Evolutionary conservation across 306 rosid species (phyloP).

Genomic region (Gastrolobium villosum): DNA sequence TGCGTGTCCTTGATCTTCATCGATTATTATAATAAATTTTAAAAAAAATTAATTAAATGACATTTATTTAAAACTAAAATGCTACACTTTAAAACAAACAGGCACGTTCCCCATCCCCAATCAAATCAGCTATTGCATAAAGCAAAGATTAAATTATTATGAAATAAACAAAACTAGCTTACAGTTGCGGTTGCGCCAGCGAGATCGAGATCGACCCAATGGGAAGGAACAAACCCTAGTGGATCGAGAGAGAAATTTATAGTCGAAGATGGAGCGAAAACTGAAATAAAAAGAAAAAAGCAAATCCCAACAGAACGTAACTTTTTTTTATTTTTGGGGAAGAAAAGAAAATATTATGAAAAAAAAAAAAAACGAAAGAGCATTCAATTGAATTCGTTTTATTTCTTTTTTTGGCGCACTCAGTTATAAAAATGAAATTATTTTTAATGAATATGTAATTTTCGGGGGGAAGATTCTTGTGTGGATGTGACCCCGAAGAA

Average conservation of each 20-base stretch:
- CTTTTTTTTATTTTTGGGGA: slow-evolving; percentile 6
- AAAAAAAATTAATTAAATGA: not conserved
- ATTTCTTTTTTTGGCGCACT: not conserved
- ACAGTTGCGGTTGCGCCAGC: slow-evolving; percentile 54
- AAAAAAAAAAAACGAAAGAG: not conserved
- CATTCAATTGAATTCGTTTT: not conserved
- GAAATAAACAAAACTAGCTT: slow-evolving; percentile 44
- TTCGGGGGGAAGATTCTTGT: slow-evolving; percentile 1
- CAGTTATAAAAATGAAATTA: slow-evolving; percentile 20
- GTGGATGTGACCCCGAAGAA: slow-evolving; percentile 32
- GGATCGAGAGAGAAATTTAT: slow-evolving; percentile 45
- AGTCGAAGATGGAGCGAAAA: not conserved
- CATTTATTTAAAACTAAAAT: slow-evolving; percentile 23
- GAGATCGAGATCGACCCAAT: slow-evolving; percentile 55
- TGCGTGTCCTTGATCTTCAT: slow-evolving; percentile 20
- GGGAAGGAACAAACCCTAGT: slow-evolving; percentile 67
- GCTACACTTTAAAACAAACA: slow-evolving; percentile 7
- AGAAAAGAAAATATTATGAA: slow-evolving; percentile 5
- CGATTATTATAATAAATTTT: not conserved
- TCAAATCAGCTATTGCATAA: slow-evolving; percentile 17
- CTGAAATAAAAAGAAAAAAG: slow-evolving; percentile 24
- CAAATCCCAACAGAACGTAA: slow-evolving; percentile 40
- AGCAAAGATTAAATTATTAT: not conserved
- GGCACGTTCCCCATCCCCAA: slow-evolving; percentile 15
- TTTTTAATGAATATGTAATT: not conserved